A percentile compares a stretch with the other conserved stretches of the same genome.
phyloP scores from a whole-genome alignment of 78 protist species.

The Dictyostelium purpureum region DNA sequence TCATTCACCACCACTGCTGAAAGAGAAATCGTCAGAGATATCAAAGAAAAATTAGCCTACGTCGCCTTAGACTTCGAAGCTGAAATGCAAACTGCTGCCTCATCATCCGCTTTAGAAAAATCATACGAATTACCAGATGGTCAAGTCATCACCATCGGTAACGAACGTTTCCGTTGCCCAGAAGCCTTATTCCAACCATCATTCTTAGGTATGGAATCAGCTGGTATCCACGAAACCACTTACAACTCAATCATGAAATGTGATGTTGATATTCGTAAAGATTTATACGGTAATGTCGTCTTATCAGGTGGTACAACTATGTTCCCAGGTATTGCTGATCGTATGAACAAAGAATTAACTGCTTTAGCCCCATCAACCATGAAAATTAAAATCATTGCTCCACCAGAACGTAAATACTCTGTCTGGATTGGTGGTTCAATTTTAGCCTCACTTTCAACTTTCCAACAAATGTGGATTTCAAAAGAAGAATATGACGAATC shows the following conservation, averaged over 20 bases:
- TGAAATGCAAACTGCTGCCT: conserved; percentile 86
- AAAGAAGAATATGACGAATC: conserved; percentile 86
- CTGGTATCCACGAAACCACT: conserved; percentile 95
- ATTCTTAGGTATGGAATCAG: conserved; percentile 92
- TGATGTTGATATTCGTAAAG: conserved; percentile 94
- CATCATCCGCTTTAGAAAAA: conserved; percentile 63
- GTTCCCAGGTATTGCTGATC: conserved; percentile 39
- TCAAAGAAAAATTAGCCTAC: conserved; percentile 93
- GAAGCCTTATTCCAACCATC: conserved; percentile 97
- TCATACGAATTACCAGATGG: conserved; percentile 94
- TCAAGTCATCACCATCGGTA: conserved; percentile 88
- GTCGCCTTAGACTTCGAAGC: conserved; percentile 80
- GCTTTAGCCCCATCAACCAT: conserved; percentile 66
- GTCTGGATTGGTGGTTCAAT: conserved; percentile 94
- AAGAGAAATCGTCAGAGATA: conserved; percentile 90
- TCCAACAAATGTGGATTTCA: conserved; percentile 84
- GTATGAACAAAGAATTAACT: conserved; percentile 77
- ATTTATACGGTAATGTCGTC: conserved; percentile 94
- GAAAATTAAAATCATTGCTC: conserved; percentile 77
- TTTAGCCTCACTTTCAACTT: conserved; percentile 76
- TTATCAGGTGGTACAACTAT: conserved; percentile 91
- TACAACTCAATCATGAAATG: conserved; percentile 94
- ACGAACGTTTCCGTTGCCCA: conserved; percentile 95
- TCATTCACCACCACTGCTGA: conserved; percentile 93
- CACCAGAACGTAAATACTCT: conserved; percentile 82